Conservation (phyloP, 352 stramenopile genomes). For the Aphanomyces stellatus region DNA sequence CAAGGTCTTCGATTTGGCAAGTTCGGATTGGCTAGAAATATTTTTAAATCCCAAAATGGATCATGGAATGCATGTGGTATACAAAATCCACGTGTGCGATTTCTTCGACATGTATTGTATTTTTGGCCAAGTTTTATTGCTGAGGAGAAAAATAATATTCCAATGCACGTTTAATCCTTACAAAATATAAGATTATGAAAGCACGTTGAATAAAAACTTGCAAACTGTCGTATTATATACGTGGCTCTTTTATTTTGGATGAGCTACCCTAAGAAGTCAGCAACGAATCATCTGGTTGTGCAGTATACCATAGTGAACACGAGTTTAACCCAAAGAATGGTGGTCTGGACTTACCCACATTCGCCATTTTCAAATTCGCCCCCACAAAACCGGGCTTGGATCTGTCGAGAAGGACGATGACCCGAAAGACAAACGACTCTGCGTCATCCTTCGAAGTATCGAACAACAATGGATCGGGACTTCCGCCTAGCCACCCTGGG, state of each 20-base stretch:
- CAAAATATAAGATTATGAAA: neutral
- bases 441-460: neutral
- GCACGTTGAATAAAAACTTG: neutral
- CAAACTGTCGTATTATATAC: too few species aligned
- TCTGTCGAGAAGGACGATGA: neutral
- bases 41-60: neutral
- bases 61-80: neutral
- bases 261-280: too few species aligned
- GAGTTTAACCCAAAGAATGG: conserved; percentile 17
- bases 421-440: conserved; percentile 1
- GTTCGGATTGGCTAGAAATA: neutral
- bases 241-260: conserved; percentile 1
- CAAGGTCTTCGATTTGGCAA: neutral
- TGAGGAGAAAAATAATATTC: neutral
- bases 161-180: too few species aligned
- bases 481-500: conserved; percentile 10
- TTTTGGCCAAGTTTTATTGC: neutral
- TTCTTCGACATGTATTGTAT: neutral
- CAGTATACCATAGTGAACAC: conserved; percentile 4
- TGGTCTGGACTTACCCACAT: conserved; percentile 17
- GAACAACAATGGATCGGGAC: neutral
- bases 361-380: conserved; percentile 17
- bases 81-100: neutral
- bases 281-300: neutral
- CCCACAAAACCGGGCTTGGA: neutral